phyloP scores from a whole-genome alignment of 169 alveolate genomes.

The Babesia caballi region DNA sequence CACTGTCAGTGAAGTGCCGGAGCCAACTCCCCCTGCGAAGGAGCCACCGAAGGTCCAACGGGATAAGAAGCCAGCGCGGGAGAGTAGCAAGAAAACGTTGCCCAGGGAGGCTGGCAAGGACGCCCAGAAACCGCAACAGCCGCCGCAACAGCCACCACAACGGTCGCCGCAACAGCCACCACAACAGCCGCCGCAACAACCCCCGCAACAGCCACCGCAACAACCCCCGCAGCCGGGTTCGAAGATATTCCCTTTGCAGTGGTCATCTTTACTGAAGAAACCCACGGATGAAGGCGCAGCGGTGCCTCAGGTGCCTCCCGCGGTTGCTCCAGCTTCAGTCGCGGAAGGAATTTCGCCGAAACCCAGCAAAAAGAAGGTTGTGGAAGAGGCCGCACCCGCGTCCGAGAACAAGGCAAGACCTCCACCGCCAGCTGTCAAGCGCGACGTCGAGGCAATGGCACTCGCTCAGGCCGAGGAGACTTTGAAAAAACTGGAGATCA shows the following conservation, averaged over 20 bases:
- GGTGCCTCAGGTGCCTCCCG: not conserved
- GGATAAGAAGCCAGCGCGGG: not conserved
- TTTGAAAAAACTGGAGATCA: conserved; percentile 8
- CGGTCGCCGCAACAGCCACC: not conserved
- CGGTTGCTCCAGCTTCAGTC: not conserved
- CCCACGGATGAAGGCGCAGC: conserved; percentile 2
- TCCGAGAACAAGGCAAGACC: not conserved
- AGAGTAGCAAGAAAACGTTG: not conserved
- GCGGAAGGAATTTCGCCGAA: not conserved
- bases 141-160: not conserved
- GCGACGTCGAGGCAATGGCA: conserved; percentile 10
- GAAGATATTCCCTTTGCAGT: conserved; percentile 7
- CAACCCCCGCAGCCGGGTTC: not conserved
- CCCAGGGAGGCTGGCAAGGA: conserved; percentile 8
- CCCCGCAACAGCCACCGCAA: not conserved
- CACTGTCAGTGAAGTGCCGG: not conserved
- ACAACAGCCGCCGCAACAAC: not conserved
- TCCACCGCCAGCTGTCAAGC: not conserved
- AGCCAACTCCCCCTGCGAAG: conserved; percentile 24
- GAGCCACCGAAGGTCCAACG: not conserved
- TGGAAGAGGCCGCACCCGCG: not conserved
- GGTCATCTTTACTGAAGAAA: conserved; percentile 29
- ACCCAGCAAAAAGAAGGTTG: not conserved
- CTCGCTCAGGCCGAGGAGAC: conserved; percentile 36
- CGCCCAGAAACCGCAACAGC: not conserved